A percentile compares a stretch with the other conserved stretches of the same genome.
Evolutionary conservation across 805 yeast genomes (phyloP).

Genomic region (Komagataella phaffii): DNA sequence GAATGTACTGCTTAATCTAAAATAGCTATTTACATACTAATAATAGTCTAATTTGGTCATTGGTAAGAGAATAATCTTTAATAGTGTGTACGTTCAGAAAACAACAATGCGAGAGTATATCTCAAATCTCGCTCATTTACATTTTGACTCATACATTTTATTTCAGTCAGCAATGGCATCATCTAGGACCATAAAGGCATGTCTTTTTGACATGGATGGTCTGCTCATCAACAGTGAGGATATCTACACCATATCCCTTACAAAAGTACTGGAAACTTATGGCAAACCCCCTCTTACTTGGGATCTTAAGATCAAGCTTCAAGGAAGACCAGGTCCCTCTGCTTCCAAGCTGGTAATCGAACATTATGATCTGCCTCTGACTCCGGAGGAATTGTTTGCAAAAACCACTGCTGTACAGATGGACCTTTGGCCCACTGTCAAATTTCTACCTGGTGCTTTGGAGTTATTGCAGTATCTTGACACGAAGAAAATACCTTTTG

Average conservation of each 20-base stretch:
- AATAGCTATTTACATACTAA: neutral
- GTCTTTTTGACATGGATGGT: constrained; percentile 93
- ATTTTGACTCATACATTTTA: neutral
- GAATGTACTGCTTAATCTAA: constrained; percentile 5
- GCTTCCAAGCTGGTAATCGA: constrained; percentile 56
- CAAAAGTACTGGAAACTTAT: constrained; percentile 49
- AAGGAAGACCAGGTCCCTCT: constrained; percentile 82
- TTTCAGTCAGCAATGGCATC: neutral
- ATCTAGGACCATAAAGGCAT: constrained; percentile 33
- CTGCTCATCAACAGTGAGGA: constrained; percentile 86
- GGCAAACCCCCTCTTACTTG: constrained; percentile 78
- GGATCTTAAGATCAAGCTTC: constrained; percentile 79
- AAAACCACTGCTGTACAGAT: constrained; percentile 40
- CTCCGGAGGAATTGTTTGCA: constrained; percentile 50
- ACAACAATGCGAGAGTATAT: neutral
- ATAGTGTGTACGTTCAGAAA: neutral
- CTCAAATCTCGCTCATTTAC: neutral
- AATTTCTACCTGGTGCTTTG: constrained; percentile 75
- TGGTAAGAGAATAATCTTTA: neutral
- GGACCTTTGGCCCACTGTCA: constrained; percentile 45
- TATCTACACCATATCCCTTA: constrained; percentile 69
- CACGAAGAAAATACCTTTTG: constrained; percentile 54
- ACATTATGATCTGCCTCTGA: constrained; percentile 39
- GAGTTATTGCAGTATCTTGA: constrained; percentile 48
- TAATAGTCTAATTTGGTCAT: neutral